Percentiles rank a stretch among this genome's conserved stretches.
phyloP scores from a whole-genome alignment of 495 filamentous ascomycete species.

The Penicillium tannophilum region DNA sequence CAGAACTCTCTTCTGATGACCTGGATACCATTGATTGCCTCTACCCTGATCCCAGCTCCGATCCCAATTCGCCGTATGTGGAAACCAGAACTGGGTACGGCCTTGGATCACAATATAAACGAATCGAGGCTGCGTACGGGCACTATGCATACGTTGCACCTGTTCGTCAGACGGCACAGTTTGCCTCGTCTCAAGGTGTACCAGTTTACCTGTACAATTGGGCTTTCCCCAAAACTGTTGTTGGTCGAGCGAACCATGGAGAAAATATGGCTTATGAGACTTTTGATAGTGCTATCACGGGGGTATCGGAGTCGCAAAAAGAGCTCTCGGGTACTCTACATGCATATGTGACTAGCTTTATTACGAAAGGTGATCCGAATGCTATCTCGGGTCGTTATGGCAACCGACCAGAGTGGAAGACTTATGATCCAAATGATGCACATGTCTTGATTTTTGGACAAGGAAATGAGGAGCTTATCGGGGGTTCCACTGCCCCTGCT shows the following conservation, averaged over 20 bases:
- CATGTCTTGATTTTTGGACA: slow-evolving; percentile 58
- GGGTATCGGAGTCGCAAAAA: slow-evolving; percentile 43
- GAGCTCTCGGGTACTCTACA: slow-evolving; percentile 55
- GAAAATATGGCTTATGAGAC: slow-evolving; percentile 61
- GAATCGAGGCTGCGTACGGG: slow-evolving; percentile 63
- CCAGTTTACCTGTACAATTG: slow-evolving; percentile 62
- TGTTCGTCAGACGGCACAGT: slow-evolving; percentile 61
- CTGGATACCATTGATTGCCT: slow-evolving; percentile 51
- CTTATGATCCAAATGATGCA: slow-evolving; percentile 20
- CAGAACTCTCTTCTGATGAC: slow-evolving; percentile 47
- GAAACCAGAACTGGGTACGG: slow-evolving; percentile 37
- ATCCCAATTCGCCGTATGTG: slow-evolving; percentile 36
- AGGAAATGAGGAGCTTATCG: slow-evolving; percentile 61
- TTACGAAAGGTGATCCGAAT: slow-evolving; percentile 55
- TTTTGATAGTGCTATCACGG: slow-evolving; percentile 47
- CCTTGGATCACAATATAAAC: slow-evolving; percentile 57
- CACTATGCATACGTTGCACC: slow-evolving; percentile 71
- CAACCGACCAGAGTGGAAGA: slow-evolving; percentile 36
- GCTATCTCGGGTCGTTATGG: slow-evolving; percentile 25
- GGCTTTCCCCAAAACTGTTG: slow-evolving; percentile 49
- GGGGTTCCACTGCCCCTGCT: slow-evolving; percentile 43
- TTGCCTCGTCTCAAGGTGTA: slow-evolving; percentile 39
- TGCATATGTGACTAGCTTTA: slow-evolving; percentile 60
- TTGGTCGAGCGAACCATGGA: slow-evolving; percentile 59
- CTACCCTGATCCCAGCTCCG: slow-evolving; percentile 57